Evolutionary conservation across 805 yeast genomes (phyloP).

Genomic region (Blastobotrys mokoenaii): DNA sequence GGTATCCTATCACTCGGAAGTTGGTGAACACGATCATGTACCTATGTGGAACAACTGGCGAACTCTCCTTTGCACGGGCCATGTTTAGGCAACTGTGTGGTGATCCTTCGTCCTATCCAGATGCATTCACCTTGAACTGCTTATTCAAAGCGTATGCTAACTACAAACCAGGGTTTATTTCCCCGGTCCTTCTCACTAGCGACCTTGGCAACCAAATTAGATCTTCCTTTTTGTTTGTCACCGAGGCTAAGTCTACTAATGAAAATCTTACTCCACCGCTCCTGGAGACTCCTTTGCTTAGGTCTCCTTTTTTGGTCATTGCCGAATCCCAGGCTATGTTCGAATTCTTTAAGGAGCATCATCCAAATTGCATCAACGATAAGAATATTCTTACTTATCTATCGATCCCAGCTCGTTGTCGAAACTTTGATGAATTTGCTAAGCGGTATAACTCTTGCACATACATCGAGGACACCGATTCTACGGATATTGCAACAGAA

Average conservation of each 20-base stretch:
- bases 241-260: conserved; percentile 2
- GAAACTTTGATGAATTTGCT: conserved; percentile 31
- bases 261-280: conserved; percentile 48
- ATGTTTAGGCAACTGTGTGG: conserved; percentile 26
- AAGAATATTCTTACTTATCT: conserved; percentile 45
- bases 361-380: conserved; percentile 37
- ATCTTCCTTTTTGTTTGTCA: conserved; percentile 17
- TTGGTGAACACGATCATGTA: conserved; percentile 64
- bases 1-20: conserved; percentile 27
- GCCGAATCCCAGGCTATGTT: conserved; percentile 77
- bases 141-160: conserved; percentile 28
- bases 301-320: conserved; percentile 36
- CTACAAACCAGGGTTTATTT: conserved; percentile 20
- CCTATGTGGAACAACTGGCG: conserved; percentile 75
- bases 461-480: conserved; percentile 22
- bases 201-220: conserved; percentile 23
- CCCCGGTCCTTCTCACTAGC: conserved; percentile 21
- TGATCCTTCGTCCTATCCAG: conserved; percentile 21
- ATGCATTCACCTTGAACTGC: conserved; percentile 23
- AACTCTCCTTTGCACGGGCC: conserved; percentile 62
- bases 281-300: conserved; percentile 47
- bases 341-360: conserved; percentile 40
- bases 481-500: conserved; percentile 11
- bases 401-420: conserved; percentile 35
- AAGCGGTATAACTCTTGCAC: conserved; percentile 32